Percentiles rank a stretch among this genome's conserved stretches.
Evolutionary conservation across 257 asterid species (phyloP).

Genomic region (Craterostigma plantagineum): DNA sequence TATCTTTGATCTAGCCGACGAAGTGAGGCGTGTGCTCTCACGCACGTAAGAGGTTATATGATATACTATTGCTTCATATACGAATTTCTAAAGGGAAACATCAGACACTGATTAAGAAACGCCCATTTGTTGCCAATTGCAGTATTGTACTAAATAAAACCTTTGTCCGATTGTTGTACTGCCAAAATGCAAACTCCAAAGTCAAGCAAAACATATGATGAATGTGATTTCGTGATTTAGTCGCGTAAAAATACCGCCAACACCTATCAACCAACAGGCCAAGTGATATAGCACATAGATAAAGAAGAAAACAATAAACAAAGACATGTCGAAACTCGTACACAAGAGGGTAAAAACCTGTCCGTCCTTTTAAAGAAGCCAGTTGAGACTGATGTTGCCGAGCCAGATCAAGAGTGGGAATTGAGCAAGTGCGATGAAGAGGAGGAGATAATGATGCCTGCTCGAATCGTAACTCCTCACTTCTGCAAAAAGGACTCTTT

Average conservation of each 20-base stretch:
- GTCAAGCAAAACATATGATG: no score
- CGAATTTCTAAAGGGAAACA: neutral
- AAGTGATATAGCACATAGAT: no score
- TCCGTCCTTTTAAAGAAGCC: conserved; percentile 23
- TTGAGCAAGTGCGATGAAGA: conserved; percentile 35
- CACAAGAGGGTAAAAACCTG: neutral
- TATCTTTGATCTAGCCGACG: conserved; percentile 52
- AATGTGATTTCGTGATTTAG: no score
- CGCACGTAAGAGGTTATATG: conserved; percentile 7
- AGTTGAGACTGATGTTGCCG: conserved; percentile 31
- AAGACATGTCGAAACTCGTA: no score
- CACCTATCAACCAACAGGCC: no score
- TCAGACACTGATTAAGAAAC: neutral
- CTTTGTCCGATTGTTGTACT: no score
- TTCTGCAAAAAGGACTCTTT: conserved; percentile 36
- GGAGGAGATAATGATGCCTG: conserved; percentile 34
- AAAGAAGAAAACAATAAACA: no score
- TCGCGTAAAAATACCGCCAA: no score
- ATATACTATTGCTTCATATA: neutral
- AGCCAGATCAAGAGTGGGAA: conserved; percentile 38
- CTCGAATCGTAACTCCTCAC: conserved; percentile 35
- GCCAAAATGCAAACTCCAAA: no score
- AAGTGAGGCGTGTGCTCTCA: conserved; percentile 48
- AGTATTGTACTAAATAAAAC: no score
- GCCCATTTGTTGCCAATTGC: neutral